phyloP scores from a whole-genome alignment of 1,284 basidiomycete species.

The Tilletia indica region DNA sequence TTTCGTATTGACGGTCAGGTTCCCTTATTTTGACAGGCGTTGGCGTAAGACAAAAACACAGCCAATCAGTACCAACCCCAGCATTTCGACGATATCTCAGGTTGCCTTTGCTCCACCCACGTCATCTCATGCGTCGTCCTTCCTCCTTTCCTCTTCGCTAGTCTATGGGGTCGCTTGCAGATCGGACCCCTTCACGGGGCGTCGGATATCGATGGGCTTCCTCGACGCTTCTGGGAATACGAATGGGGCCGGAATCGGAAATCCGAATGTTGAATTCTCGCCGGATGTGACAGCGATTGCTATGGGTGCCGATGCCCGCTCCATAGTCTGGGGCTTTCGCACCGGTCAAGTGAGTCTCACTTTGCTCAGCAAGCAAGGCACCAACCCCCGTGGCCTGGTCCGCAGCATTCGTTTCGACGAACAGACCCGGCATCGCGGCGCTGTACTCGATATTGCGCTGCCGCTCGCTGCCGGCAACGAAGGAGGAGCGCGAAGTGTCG shows the following conservation, averaged over 20 bases:
- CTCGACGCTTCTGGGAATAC: slow-evolving; percentile 67
- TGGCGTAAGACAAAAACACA: slow-evolving; percentile 70
- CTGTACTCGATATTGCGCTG: slow-evolving; percentile 41
- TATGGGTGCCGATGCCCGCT: slow-evolving; percentile 68
- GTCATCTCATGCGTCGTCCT: slow-evolving; percentile 54
- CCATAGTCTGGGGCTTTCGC: slow-evolving; percentile 73
- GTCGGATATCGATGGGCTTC: slow-evolving; percentile 66
- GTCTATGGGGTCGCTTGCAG: slow-evolving; percentile 73
- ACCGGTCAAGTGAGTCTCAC: slow-evolving; percentile 71
- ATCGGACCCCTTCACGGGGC: slow-evolving; percentile 69
- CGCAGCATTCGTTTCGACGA: slow-evolving; percentile 36
- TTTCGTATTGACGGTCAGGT: not conserved
- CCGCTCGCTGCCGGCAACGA: slow-evolving; percentile 36
- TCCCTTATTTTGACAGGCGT: slow-evolving; percentile 60
- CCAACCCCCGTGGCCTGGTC: slow-evolving; percentile 46
- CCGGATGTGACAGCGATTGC: slow-evolving; percentile 64
- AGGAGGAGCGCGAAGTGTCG: slow-evolving; percentile 43
- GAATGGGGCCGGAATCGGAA: slow-evolving; percentile 68
- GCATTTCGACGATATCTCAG: slow-evolving; percentile 44
- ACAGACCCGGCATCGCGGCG: slow-evolving; percentile 34
- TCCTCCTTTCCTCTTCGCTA: slow-evolving; percentile 68
- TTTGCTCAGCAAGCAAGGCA: slow-evolving; percentile 52
- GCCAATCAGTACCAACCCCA: slow-evolving; percentile 59
- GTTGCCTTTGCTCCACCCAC: slow-evolving; percentile 59
- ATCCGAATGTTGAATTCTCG: slow-evolving; percentile 74